Base-by-base conservation (phyloP, 805 yeast genomes). In the Komagataella mondaviorum region DNA sequence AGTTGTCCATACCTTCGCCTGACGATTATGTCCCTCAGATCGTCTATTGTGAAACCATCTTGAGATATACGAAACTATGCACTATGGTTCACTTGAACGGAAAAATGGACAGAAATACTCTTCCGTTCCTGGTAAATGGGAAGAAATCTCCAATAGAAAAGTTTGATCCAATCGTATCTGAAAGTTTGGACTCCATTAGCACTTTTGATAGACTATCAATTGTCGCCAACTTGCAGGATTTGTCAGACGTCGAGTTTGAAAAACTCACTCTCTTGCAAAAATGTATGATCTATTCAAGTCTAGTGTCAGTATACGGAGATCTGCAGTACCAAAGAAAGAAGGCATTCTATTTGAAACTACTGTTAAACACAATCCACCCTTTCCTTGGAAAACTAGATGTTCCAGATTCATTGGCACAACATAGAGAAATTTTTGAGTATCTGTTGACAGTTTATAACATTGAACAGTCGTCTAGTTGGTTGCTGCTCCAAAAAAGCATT, bases 1-100 rank as follows among this genome's bases (percentile, higher is more conserved):
- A 71, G 52, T 57, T 67, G 45, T 81, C 91, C 44, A 69, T 78
- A 4, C 62, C 70, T 45, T 81, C 76, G 52, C 71, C 75, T 6
- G 88, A 81, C 52, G 96, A 91, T 56, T 78, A 77, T 56, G 90
- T 84, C 0, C 97, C 98, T 0, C 91, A 83, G 53, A 65, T 84
- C 1, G 89, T 89, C 0, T 85, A 80, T 55, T 79, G 85, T 46
- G 96, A 88, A 56, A 72, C 83, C 1, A 69, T 85, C 2, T 56
- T 89, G 36, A 72, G 96, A 53, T 76, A 73, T 50, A 67, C 82
- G 20, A 79, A 80, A 51, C 73, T 86, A 50, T 75, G 85, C 74
- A 72, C 83, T 1, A 62, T 71, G 7, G 63, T 80, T 4, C 72
- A 72, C 54, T 60, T 73, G 2, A 76, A 78, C 39, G 78, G 78